Evolutionary conservation across 2,329 filamentous ascomycete species (phyloP), one percentile per base, ranked within the genome.

Genomic region (Rosellinia necatrix): DNA sequence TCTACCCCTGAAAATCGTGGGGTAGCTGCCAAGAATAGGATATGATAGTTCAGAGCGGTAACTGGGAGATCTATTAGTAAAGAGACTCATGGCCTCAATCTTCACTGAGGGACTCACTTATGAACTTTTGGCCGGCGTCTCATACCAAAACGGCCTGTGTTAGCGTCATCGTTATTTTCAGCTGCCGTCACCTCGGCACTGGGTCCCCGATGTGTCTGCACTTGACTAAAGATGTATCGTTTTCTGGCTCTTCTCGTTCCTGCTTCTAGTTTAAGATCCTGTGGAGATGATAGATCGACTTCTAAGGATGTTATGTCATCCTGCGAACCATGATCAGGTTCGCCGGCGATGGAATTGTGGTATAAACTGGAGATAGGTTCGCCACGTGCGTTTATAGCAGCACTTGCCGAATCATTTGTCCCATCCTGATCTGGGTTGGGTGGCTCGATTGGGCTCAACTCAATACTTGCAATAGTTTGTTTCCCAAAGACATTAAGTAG

Each of bases 11-110:
- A 92, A 91, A 50, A 97, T 88, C 25, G 77, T 76, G 1, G 94
- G 94, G 69, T 90, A 97, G 70, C 91, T 96, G 68, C 94, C 87
- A 29, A 96, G 80, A 24, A 92, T 69, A 1, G 93, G 92, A 67
- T 92, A 94, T 1, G 81, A 76, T 6, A 93, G 78, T 2, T 74
- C 41, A 7, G 79, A 75, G 53, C 78, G 74, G 65, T 83, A 85
- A 57, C 79, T 82, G 53, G 5, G 42, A 32, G 9, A 10, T 10
- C 10, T 22, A 50, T 27, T 29, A 24, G 52, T 56, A 47, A 64
- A 50, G 21, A 10, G 42, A 12, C n/a, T 21, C 3, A 1, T 7
- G 7, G 24, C 3, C 7, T 19, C 13, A n/a, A n/a, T n/a, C n/a
- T n/a, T 29, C 8, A 9, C 29, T 42, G 10, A 29, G 17, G 13